Conservation (phyloP, 192 early-diverging fungal species). For the Pilaira anomala region DNA sequence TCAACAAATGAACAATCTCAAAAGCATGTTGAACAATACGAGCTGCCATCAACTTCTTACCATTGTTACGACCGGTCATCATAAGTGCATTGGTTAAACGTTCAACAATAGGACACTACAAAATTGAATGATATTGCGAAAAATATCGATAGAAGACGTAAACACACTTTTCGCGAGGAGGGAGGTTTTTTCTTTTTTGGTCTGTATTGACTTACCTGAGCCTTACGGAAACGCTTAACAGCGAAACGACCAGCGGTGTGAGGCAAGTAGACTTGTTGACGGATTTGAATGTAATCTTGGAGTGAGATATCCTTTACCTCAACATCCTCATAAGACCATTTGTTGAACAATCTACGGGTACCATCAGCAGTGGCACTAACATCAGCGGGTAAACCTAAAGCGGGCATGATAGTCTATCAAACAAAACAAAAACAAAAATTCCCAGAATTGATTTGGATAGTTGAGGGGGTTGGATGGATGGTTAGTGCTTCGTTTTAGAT, state of each 20-base stretch:
- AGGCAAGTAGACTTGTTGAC: constrained; percentile 90
- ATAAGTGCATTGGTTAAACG: constrained; percentile 98
- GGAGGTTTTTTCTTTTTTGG: neutral
- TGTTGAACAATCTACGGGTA: constrained; percentile 72
- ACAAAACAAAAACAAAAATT: too few species aligned
- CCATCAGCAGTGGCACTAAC: constrained; percentile 50
- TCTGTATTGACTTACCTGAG: constrained; percentile 54
- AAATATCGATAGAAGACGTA: neutral
- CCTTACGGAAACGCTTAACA: constrained; percentile 96
- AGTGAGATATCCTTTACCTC: constrained; percentile 88
- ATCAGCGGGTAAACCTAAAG: constrained; percentile 56
- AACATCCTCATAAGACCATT: constrained; percentile 88
- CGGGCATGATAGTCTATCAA: constrained; percentile 42
- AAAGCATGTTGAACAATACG: constrained; percentile 99
- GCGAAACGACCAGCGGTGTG: constrained; percentile 99
- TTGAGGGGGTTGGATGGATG: neutral
- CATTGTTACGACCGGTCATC: constrained; percentile 99
- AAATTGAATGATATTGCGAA: neutral
- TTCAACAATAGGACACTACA: constrained; percentile 95
- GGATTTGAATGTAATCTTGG: constrained; percentile 90
- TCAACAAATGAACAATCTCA: constrained; percentile 98
- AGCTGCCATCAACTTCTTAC: constrained; percentile 99
- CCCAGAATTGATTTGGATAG: neutral
- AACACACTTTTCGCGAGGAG: neutral
- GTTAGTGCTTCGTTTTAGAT: neutral